Base-by-base conservation (phyloP, 2,329 filamentous ascomycete species). In the Penicillium brevicompactum region DNA sequence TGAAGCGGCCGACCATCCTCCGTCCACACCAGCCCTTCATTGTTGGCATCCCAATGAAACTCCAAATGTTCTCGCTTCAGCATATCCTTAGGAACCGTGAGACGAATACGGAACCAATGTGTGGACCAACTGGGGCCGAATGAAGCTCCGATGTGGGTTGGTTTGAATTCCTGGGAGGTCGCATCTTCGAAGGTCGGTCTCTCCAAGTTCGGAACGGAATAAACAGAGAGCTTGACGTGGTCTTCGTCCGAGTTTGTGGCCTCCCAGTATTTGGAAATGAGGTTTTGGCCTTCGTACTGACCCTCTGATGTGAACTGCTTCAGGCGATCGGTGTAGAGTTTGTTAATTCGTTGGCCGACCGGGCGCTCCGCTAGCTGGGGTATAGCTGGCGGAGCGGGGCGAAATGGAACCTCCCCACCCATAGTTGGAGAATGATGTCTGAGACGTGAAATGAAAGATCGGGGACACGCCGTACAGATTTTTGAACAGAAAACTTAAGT, bases 101-200 rank as follows among this genome's bases (percentile, higher is more conserved):
- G 78, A 53, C 87, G 79, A 53, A 97, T 84, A 66, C 87, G 90
- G 83, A 99, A 96, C 94, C 94, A 99, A 74, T 97, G 94, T 8
- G 94, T 99, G 1, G 92, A 89, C 94, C 94, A 99, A 34, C 92
- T 94, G 2, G 94, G 94, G 0, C 94, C 94, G 65, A 97, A 97
- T 6, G 81, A 85, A 55, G 88, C 82, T 56, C 93, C 92, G 51
- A 92, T 86, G 16, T 84, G 79, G 8, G 92, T 89, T 46, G 87
- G 82, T 49, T 82, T 84, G 78, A 93, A 99, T 6, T 87, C 78
- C 63, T 95, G 87, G n/a, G 80, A 82, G 11, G 80, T 85, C 11
- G 92, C 93, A 53, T 97, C 91, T 60, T 92, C 78, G 77, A 99
- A 99, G 3, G 88, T 87, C 2, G 94, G 94, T 14, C 94, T 86